These are phyloP conservation scores for Spathaspora sp. DNA, from an alignment of 1,139 yeast genomes.

Conservation along the genomic window DNA sequence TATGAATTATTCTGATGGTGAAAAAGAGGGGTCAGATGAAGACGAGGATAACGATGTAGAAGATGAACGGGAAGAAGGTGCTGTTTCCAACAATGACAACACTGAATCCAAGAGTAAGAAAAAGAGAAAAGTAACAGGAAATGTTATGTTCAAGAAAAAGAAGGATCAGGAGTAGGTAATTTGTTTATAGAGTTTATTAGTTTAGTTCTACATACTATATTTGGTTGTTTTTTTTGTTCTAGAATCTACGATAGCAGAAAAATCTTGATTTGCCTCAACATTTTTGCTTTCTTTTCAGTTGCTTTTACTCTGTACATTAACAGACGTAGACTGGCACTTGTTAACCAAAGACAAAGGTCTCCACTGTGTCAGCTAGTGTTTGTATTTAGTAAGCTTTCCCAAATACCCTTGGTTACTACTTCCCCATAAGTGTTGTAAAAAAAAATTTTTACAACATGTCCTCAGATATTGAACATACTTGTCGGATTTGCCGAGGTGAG, in stretches of 20 bases:
- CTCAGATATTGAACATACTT: conserved; percentile 37
- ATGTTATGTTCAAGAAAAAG: conserved; percentile 13
- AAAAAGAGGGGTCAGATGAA: conserved; percentile 10
- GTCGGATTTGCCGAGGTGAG: conserved; percentile 94
- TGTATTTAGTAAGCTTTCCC: neutral
- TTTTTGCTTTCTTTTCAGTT: neutral
- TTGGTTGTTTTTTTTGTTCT: neutral
- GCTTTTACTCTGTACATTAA: neutral
- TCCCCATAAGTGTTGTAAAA: neutral
- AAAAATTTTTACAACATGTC: conserved; percentile 6
- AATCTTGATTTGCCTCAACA: neutral
- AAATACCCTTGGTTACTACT: neutral
- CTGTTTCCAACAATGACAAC: neutral
- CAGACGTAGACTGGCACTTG: neutral
- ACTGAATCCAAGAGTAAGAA: conserved; percentile 5
- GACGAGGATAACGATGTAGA: conserved; percentile 14
- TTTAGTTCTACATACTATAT: too few species aligned
- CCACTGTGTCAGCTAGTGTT: neutral
- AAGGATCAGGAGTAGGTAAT: neutral
- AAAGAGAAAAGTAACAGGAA: conserved; percentile 16
- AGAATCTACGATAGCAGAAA: neutral
- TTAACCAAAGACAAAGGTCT: neutral
- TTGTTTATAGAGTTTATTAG: too few species aligned
- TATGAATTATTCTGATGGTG: conserved; percentile 15
- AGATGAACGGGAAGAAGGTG: conserved; percentile 6